Evolutionary conservation across 2,329 filamentous ascomycete genomes (phyloP), one percentile per base, ranked within the genome.

Genomic region (Celoporthe dispersa): DNA sequence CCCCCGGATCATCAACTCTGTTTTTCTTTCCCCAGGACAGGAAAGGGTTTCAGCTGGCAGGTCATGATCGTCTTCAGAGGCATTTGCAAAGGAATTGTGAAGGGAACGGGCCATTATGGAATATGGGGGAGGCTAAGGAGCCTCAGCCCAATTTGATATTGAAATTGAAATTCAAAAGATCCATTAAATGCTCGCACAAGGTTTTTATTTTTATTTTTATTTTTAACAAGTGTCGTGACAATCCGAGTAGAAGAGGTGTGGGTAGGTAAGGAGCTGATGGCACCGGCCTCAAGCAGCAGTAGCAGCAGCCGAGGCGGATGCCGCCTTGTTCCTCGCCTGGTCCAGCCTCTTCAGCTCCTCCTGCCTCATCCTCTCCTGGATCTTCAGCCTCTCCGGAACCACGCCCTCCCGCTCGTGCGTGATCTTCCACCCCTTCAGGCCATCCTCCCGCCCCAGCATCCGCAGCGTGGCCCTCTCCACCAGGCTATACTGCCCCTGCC

Each of bases 381-480:
- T 78, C 66, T 79, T 79, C 22, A 87, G 73, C 41, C 86, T 79
- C 73, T 84, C 82, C 0, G 85, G 87, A 2, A 88, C 78, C 19
- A 89, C 78, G 2, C 68, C 65, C 77, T 89, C 85, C 71, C 87
- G 81, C 37, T 83, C 79, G 11, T 73, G 80, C 14, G 81, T 81
- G 61, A 87, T 86, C 77, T 80, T 81, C 87, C 88, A 90, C 0
- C 81, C 86, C 19, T 77, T 77, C 64, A 89, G 74, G 2, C 70
- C 70, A 28, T 79, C 80, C 25, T 85, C 81, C 73, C 76, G 81
- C 0, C 83, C 83, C 39, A 89, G 76, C 16, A 81, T 83, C 55
- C 75, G 78, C 74, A 90, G 75, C 2, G 88, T 90, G 74, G 85
- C 84, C 74, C 77, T 78, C 80, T 90, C 87, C 6, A 90, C 87